A percentile compares a stretch with the other conserved stretches of the same genome.
Evolutionary conservation across 257 asterid genomes (phyloP).

Genomic region (Rauvolfia tetraphylla): DNA sequence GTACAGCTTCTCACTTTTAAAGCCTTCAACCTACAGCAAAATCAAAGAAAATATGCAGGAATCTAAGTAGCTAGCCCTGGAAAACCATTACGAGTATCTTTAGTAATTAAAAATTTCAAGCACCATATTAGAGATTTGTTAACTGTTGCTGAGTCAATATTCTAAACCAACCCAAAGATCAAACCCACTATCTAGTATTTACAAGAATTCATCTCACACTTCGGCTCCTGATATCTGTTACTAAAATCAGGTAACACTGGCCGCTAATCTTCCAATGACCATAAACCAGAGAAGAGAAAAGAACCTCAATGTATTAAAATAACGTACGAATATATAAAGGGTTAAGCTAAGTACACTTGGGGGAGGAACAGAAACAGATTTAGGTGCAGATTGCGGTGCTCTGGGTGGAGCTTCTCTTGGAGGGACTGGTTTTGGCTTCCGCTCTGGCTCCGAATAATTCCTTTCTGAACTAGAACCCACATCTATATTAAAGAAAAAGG

Average conservation of each 20-base stretch:
- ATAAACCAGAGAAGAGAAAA: background rate
- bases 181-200: background rate
- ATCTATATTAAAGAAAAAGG: slow-evolving; percentile 36
- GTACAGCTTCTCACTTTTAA: background rate
- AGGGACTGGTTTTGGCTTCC: slow-evolving; percentile 59
- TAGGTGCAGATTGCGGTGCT: slow-evolving; percentile 61
- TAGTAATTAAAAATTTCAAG: too few species aligned
- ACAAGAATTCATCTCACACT: background rate
- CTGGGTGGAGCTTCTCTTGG: slow-evolving; percentile 62
- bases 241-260: background rate
- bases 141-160: background rate
- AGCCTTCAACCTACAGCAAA: background rate
- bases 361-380: slow-evolving; percentile 64
- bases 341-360: slow-evolving; percentile 47
- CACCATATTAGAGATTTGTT: background rate
- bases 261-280: background rate
- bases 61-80: too few species aligned
- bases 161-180: background rate
- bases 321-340: slow-evolving; percentile 1
- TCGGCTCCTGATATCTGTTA: background rate
- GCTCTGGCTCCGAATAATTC: slow-evolving; percentile 53
- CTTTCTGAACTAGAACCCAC: slow-evolving; percentile 76
- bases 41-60: background rate
- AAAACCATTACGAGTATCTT: background rate
- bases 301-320: background rate